These are phyloP conservation scores for Pestalotiopsis sp. DNA, from an alignment of 2,329 filamentous ascomycete species.

Conservation along the genomic window DNA sequence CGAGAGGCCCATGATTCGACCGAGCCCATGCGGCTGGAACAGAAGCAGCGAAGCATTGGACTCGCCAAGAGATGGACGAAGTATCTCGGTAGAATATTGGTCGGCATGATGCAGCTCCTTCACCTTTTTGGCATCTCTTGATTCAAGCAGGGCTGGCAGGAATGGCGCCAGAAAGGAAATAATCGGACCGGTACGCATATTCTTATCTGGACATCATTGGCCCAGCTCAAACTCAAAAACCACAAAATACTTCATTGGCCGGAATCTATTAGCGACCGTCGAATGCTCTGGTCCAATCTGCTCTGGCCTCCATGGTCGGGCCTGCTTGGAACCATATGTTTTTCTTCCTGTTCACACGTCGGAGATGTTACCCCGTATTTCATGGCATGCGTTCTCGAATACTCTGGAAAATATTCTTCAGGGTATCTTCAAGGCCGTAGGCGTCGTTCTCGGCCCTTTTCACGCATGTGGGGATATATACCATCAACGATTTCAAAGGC, in stretches of 20 bases:
- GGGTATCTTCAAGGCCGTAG: background rate
- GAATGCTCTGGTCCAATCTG: background rate
- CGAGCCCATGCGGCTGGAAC: background rate
- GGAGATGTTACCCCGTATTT: background rate
- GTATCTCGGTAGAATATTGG: background rate
- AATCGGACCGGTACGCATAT: background rate
- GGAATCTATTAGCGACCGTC: background rate
- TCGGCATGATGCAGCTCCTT: background rate
- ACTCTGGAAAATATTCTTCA: background rate
- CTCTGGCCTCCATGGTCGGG: background rate
- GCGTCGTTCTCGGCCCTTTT: background rate
- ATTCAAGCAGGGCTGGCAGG: background rate
- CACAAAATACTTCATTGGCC: background rate
- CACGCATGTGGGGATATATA: background rate
- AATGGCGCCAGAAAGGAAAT: background rate
- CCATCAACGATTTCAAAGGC: background rate
- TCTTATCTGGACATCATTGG: background rate
- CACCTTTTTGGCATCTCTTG: background rate
- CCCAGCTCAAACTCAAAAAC: background rate
- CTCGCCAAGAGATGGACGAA: background rate
- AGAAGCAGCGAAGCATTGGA: background rate
- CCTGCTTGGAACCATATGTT: background rate
- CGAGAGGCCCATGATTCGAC: background rate
- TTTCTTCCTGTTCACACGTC: background rate
- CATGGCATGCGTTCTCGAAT: background rate